Base-by-base conservation (phyloP, 257 asterid genomes). In the Rhazya stricta region DNA sequence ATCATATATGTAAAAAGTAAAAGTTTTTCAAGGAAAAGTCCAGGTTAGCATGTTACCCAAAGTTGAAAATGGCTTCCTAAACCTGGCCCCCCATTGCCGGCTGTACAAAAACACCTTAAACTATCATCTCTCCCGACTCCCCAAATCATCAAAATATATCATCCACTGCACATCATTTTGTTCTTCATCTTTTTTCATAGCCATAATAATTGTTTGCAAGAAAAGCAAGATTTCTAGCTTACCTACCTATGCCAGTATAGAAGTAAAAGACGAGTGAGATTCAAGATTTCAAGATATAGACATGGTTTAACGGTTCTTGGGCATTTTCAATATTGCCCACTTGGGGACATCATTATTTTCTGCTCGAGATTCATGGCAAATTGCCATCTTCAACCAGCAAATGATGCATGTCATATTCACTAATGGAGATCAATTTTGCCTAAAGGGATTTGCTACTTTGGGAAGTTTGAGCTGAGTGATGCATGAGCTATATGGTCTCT, bases 31-130 rank as follows among this genome's bases (percentile, higher is more conserved):
- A 67, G 53, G 66, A 84, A 87, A 71, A 76, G 79, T 45, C 85
- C 92, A 89, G 80, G 90, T 85, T 86, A 86, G 86, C 76, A 81
- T 86, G 91, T 81, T 89, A 81, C 89, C 78, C 69, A 82, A 86
- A 86, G 91, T 61, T 83, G 81, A 70, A 84, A 74, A 74, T 80
- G n/a, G 79, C 43, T 82, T 77, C 81, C 73, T 85, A 70, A 70
- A 5, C 25, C 1, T 81, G 89, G 90, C 45, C 71, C 91, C 90
- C 85, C 66, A 65, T 18, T 77, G 75, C 79, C 46, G 76, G 72
- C 79, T 76, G 13, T 10, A 43, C 77, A 65, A 29, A 76, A 10
- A 42, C 65, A 10, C 18, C 21, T 9, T 12, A 27, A 53, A 23
- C 30, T 9, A 30, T 3, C 2, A 30, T 60, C 39, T 60, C 67